Conservation (phyloP, 2,329 filamentous ascomycete genomes). For the Talaromyces atroroseus region DNA sequence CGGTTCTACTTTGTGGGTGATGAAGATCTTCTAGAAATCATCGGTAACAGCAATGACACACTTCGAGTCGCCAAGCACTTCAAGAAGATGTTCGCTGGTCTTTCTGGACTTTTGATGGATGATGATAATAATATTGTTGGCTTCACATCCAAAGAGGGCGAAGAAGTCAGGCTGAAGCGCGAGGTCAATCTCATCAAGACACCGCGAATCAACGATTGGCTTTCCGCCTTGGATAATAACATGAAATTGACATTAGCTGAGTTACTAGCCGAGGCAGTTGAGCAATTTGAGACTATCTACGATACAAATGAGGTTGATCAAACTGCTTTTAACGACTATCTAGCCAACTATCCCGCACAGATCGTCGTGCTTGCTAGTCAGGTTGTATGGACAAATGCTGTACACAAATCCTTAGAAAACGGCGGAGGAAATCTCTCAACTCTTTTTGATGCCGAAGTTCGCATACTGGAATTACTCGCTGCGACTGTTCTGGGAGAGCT, state of each 20-base stretch:
- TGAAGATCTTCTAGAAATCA: slow-evolving; percentile 96
- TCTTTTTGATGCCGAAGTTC: slow-evolving; percentile 76
- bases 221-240: slow-evolving; percentile 82
- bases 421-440: slow-evolving; percentile 64
- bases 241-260: slow-evolving; percentile 96
- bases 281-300: slow-evolving; percentile 75
- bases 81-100: slow-evolving; percentile 99
- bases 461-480: slow-evolving; percentile 78
- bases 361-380: slow-evolving; percentile 94
- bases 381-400: slow-evolving; percentile 83
- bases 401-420: slow-evolving; percentile 68
- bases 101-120: slow-evolving; percentile 85
- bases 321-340: slow-evolving; percentile 69
- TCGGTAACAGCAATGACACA: slow-evolving; percentile 98
- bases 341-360: slow-evolving; percentile 80
- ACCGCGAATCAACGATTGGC: slow-evolving; percentile 97
- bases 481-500: slow-evolving; percentile 86
- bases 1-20: slow-evolving; percentile 99
- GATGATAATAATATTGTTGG: slow-evolving; percentile 85
- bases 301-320: slow-evolving; percentile 64
- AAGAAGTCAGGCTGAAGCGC: slow-evolving; percentile 79
- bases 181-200: slow-evolving; percentile 90
- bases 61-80: slow-evolving; percentile 96
- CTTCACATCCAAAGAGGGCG: slow-evolving; percentile 92
- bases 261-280: slow-evolving; percentile 77